A percentile compares a stretch with the other conserved stretches of the same genome.
These are phyloP conservation scores for Gossypium thurberi DNA, from an alignment of 345 rosid genomes.

Conservation along the genomic window DNA sequence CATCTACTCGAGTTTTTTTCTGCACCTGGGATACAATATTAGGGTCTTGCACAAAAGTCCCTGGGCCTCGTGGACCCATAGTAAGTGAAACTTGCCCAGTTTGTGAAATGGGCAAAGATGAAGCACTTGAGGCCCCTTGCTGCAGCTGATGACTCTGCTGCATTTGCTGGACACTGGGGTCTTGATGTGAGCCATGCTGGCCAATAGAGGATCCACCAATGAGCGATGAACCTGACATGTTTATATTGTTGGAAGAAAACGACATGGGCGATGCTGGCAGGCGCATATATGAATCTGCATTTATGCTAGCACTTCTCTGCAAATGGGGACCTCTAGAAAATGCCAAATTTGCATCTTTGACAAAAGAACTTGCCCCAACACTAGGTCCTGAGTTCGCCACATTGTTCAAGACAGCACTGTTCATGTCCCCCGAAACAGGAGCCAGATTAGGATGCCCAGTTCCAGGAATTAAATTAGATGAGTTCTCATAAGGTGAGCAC, in stretches of 20 bases:
- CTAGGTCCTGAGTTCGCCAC: slow-evolving; percentile 89
- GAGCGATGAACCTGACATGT: slow-evolving; percentile 81
- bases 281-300: slow-evolving; percentile 88
- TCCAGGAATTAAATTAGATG: slow-evolving; percentile 68
- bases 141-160: slow-evolving; percentile 50
- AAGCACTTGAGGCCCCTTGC: slow-evolving; percentile 69
- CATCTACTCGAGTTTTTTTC: slow-evolving; percentile 76
- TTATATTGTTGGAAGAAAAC: slow-evolving; percentile 77
- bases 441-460: slow-evolving; percentile 61
- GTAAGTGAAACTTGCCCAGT: slow-evolving; percentile 53
- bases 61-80: slow-evolving; percentile 55
- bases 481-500: slow-evolving; percentile 73
- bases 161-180: slow-evolving; percentile 51
- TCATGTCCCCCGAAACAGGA: slow-evolving; percentile 75
- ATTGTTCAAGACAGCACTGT: slow-evolving; percentile 66
- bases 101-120: slow-evolving; percentile 61
- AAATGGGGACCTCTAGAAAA: slow-evolving; percentile 82
- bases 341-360: slow-evolving; percentile 95
- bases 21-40: slow-evolving; percentile 56
- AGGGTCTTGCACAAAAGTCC: slow-evolving; percentile 68
- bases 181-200: slow-evolving; percentile 64
- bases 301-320: slow-evolving; percentile 95
- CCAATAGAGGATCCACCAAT: slow-evolving; percentile 78
- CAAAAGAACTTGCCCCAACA: slow-evolving; percentile 91
- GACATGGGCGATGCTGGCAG: slow-evolving; percentile 95